Percentiles rank a stretch among this genome's conserved stretches.
Evolutionary conservation across 2,329 filamentous ascomycete species (phyloP).

Genomic region (Fusarium sterilihyphosum): DNA sequence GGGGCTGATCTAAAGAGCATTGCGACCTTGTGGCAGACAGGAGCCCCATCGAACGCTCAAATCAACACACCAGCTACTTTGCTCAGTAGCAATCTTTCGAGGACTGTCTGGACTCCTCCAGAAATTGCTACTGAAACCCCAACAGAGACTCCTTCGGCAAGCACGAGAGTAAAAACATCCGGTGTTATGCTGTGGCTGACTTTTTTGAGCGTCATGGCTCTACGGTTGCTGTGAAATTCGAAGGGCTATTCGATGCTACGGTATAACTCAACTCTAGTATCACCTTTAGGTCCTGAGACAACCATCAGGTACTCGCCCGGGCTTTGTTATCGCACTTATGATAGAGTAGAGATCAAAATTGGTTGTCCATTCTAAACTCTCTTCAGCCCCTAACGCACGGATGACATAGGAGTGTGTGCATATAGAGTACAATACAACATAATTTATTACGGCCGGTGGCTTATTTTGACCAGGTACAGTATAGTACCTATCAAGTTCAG

Average conservation of each 20-base stretch:
- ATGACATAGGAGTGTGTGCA: too few species aligned
- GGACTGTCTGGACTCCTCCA: conserved; percentile 1
- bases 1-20: not conserved
- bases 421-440: too few species aligned
- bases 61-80: not conserved
- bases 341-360: too few species aligned
- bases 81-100: conserved; percentile 2
- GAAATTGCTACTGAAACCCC: not conserved
- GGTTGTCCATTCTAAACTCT: too few species aligned
- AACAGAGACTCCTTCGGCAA: not conserved
- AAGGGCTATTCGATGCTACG: not conserved
- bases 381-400: too few species aligned
- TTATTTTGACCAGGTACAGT: too few species aligned
- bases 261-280: not conserved
- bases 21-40: not conserved
- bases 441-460: too few species aligned
- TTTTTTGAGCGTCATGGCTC: not conserved
- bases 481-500: too few species aligned
- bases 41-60: not conserved
- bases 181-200: not conserved
- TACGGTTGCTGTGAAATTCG: not conserved
- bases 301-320: not conserved
- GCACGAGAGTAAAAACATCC: not conserved
- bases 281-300: not conserved
- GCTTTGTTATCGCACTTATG: not conserved